Evolutionary conservation across 2,329 filamentous ascomycete genomes (phyloP).

Genomic region (Neofusicoccum sp.): DNA sequence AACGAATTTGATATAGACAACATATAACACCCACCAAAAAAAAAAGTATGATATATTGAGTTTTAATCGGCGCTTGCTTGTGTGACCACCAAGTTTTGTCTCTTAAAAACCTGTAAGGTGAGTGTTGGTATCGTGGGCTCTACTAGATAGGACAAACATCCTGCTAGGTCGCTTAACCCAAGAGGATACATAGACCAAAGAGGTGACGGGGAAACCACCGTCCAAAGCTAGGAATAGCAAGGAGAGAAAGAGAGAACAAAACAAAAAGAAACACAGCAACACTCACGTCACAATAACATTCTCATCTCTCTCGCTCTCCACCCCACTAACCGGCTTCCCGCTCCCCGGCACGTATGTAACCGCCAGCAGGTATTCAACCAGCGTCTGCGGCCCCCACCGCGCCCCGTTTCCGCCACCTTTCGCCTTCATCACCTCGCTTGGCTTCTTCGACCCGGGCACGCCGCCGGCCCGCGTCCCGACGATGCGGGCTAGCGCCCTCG

Average conservation of each 20-base stretch:
- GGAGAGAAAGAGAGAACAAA: neutral
- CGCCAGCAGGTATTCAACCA: no score
- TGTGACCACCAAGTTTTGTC: no score
- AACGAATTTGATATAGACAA: neutral
- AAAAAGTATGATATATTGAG: slow-evolving; percentile 1
- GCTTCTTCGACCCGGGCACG: neutral
- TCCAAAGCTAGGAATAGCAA: no score
- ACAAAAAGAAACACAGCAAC: neutral
- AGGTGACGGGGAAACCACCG: no score
- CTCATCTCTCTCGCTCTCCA: neutral
- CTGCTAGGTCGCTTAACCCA: no score
- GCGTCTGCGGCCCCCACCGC: no score
- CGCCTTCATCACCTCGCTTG: neutral
- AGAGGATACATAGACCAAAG: no score
- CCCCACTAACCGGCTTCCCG: neutral
- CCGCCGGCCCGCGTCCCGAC: slow-evolving; percentile 14
- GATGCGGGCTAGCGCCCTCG: neutral
- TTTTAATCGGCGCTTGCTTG: neutral
- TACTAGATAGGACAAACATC: neutral
- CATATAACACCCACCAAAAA: neutral
- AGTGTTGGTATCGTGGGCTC: neutral
- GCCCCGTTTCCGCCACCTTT: no score
- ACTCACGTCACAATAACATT: neutral
- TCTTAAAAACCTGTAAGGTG: no score
- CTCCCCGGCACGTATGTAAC: neutral